These are phyloP conservation scores for Malania oleifera DNA, from an alignment of 164 flowering plant species.

Conservation along the genomic window DNA sequence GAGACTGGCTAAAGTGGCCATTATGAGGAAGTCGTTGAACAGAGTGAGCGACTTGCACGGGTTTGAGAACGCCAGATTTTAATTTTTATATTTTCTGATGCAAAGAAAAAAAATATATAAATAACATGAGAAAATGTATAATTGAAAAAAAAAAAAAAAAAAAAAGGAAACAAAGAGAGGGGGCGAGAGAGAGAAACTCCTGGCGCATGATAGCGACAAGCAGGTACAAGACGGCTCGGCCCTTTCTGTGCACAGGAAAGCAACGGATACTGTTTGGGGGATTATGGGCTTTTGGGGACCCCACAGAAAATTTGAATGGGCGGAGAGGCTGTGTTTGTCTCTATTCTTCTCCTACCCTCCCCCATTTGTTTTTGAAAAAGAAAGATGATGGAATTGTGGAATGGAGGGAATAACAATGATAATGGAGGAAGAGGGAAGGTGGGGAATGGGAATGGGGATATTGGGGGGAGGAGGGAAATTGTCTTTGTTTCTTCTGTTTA, in stretches of 20 bases:
- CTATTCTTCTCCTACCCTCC: no score
- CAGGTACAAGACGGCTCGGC: constrained; percentile 18
- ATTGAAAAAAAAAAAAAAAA: neutral
- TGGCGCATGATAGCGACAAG: constrained; percentile 23
- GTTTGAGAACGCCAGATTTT: constrained; percentile 5
- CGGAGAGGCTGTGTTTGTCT: neutral
- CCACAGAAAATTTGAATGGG: constrained; percentile 1
- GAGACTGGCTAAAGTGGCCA: constrained; percentile 6
- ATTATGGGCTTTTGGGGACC: neutral
- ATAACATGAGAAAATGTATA: neutral
- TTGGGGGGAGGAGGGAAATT: no score
- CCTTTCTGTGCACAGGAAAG: constrained; percentile 18
- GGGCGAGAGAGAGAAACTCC: neutral
- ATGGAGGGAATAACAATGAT: neutral
- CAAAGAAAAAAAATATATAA: no score
- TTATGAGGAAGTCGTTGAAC: constrained; percentile 8
- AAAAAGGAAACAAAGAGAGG: neutral
- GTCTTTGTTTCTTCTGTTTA: constrained; percentile 1
- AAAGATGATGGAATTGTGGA: neutral
- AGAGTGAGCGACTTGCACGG: constrained; percentile 6
- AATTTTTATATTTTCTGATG: neutral
- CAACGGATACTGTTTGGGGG: neutral
- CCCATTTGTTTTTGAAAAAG: neutral
- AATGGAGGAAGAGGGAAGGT: neutral
- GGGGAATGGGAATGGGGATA: no score